phyloP scores from a whole-genome alignment of 306 rosid species.

The Carpinus viminea region DNA sequence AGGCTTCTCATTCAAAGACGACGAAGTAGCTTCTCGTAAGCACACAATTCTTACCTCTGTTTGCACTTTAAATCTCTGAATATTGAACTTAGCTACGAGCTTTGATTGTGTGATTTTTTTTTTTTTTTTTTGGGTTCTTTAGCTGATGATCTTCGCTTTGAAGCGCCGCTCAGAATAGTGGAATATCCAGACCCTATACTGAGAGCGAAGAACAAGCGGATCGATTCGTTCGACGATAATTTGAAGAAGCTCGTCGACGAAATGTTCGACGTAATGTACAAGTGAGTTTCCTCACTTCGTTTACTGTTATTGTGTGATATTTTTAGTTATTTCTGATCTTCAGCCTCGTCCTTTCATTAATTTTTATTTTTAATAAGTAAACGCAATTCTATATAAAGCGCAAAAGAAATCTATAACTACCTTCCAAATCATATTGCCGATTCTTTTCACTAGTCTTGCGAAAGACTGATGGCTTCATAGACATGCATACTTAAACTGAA shows the following conservation, averaged over 20 bases:
- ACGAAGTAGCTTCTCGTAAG: slow-evolving; percentile 68
- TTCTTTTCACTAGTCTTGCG: not conserved
- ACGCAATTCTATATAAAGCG: too few relatives aligned
- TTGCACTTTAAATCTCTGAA: not conserved
- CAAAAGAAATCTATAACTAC: not conserved
- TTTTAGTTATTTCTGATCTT: not conserved
- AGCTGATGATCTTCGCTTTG: slow-evolving; percentile 74
- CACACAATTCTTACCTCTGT: slow-evolving; percentile 4
- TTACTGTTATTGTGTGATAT: not conserved
- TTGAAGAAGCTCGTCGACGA: slow-evolving; percentile 69
- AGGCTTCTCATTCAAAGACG: slow-evolving; percentile 47
- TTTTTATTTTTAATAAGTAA: too few relatives aligned
- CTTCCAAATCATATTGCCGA: not conserved
- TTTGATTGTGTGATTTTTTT: not conserved
- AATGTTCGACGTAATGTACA: slow-evolving; percentile 94
- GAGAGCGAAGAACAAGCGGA: slow-evolving; percentile 74
- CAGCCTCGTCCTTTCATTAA: not conserved
- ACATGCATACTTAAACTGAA: not conserved
- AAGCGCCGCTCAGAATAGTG: slow-evolving; percentile 65
- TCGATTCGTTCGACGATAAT: slow-evolving; percentile 65
- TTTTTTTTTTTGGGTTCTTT: not conserved
- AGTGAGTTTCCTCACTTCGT: slow-evolving; percentile 41
- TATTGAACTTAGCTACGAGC: not conserved
- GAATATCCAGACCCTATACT: slow-evolving; percentile 75
- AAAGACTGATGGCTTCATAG: not conserved